Evolutionary conservation across 2,329 filamentous ascomycete genomes (phyloP).

Genomic region (Fusarium brevicatenulatum): DNA sequence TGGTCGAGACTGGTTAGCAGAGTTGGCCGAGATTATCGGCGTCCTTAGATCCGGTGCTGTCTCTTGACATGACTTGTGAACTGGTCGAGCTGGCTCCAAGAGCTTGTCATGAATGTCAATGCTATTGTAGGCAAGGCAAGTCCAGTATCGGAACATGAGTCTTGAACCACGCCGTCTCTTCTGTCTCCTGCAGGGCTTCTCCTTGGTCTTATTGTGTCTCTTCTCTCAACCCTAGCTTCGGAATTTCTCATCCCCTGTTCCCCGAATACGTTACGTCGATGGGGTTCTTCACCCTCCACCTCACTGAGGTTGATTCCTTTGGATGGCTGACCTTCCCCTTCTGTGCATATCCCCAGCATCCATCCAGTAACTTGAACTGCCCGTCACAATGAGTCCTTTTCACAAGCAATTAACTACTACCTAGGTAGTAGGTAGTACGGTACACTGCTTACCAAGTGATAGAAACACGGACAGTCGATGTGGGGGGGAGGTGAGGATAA

Average conservation of each 20-base stretch:
- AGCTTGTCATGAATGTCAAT: conserved; percentile 1
- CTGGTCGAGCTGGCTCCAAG: background rate
- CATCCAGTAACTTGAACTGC: background rate
- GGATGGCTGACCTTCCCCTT: conserved; percentile 30
- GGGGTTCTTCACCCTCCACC: background rate
- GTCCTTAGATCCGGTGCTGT: background rate
- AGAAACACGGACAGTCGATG: background rate
- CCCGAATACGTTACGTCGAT: conserved; percentile 20
- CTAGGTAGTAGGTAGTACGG: background rate
- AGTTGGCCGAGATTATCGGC: conserved; percentile 14
- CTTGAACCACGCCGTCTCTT: background rate
- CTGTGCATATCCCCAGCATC: conserved; percentile 24
- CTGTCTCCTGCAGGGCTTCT: background rate
- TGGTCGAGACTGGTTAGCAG: conserved; percentile 2
- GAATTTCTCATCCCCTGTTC: conserved; percentile 28
- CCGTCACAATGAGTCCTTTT: background rate
- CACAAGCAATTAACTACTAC: background rate
- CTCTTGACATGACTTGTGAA: conserved; percentile 9
- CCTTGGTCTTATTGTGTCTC: background rate
- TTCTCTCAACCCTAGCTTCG: conserved; percentile 20
- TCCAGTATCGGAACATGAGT: background rate
- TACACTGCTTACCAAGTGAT: background rate
- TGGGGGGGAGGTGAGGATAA: too few species aligned
- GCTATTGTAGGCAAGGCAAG: background rate
- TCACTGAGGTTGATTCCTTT: conserved; percentile 13